phyloP scores from a whole-genome alignment of 2,329 filamentous ascomycete species.

The Aspergillus unguis region DNA sequence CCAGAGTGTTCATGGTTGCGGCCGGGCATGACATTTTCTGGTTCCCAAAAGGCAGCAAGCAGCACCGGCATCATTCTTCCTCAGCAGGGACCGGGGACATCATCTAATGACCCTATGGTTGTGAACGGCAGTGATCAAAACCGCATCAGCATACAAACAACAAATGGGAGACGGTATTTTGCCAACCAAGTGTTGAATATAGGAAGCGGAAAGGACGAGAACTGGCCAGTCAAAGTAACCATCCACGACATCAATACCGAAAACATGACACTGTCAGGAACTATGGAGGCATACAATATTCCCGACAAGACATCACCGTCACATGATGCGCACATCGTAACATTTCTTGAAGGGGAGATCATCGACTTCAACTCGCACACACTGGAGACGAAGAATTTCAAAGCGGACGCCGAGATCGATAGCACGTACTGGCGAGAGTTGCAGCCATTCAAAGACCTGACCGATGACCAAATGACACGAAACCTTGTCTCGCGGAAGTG shows the following conservation, averaged over 20 bases:
- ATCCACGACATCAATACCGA: constrained; percentile 61
- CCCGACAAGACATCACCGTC: constrained; percentile 49
- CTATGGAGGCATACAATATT: constrained; percentile 69
- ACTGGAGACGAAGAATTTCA: constrained; percentile 47
- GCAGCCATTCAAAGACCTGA: constrained; percentile 46
- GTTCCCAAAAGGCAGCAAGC: constrained; percentile 57
- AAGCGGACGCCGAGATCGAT: constrained; percentile 46
- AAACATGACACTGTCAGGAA: constrained; percentile 62
- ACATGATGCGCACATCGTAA: constrained; percentile 54
- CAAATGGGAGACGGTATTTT: constrained; percentile 36
- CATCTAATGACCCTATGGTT: constrained; percentile 33
- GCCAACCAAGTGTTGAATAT: constrained; percentile 27
- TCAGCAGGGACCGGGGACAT: constrained; percentile 28
- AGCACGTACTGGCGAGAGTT: constrained; percentile 49
- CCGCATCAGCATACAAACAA: constrained; percentile 38
- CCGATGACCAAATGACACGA: constrained; percentile 43
- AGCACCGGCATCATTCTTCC: constrained; percentile 27
- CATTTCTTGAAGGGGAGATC: constrained; percentile 67
- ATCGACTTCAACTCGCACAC: constrained; percentile 58
- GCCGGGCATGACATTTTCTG: constrained; percentile 59
- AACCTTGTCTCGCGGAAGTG: constrained; percentile 45
- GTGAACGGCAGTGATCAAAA: constrained; percentile 33
- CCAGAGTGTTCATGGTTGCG: constrained; percentile 60
- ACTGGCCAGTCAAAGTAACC: constrained; percentile 66
- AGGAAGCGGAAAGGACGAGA: constrained; percentile 47